phyloP scores from a whole-genome alignment of 1,284 basidiomycete species.

The Meira miltonrushii region DNA sequence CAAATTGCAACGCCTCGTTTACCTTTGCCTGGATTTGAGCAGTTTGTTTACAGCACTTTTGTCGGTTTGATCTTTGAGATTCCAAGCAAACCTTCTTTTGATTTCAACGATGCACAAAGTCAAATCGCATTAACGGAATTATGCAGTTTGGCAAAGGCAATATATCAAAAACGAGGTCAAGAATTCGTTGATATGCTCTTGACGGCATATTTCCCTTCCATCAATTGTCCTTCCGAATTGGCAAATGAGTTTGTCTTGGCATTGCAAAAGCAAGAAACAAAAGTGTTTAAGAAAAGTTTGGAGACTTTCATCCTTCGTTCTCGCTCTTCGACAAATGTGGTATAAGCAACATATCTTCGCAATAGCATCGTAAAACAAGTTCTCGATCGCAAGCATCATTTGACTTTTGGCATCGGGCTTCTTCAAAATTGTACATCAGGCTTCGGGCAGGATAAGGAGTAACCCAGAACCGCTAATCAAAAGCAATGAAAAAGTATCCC shows the following conservation, averaged over 20 bases:
- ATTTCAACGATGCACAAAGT: slow-evolving; percentile 75
- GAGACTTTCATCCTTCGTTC: slow-evolving; percentile 6
- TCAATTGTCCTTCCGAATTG: slow-evolving; percentile 75
- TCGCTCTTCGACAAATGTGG: neutral
- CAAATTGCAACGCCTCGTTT: slow-evolving; percentile 19
- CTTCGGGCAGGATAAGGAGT: no score
- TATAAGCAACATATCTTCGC: no score
- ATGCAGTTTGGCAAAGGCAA: slow-evolving; percentile 66
- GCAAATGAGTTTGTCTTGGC: slow-evolving; percentile 64
- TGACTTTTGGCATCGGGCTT: no score
- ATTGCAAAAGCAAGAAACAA: slow-evolving; percentile 59
- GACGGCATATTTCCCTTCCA: slow-evolving; percentile 75
- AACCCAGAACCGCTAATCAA: no score
- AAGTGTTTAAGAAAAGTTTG: slow-evolving; percentile 62
- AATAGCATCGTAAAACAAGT: no score
- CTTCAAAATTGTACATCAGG: no score
- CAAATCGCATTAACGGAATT: slow-evolving; percentile 28
- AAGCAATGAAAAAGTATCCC: no score
- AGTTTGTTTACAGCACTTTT: slow-evolving; percentile 82
- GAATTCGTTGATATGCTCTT: slow-evolving; percentile 81
- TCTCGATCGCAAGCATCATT: no score
- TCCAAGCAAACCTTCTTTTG: slow-evolving; percentile 72
- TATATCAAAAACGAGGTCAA: slow-evolving; percentile 69
- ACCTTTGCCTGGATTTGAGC: slow-evolving; percentile 78
- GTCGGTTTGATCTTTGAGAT: slow-evolving; percentile 79